Evolutionary conservation across 2,329 filamentous ascomycete species (phyloP), one percentile per base, ranked within the genome.

Genomic region (Simplicillium sp.): DNA sequence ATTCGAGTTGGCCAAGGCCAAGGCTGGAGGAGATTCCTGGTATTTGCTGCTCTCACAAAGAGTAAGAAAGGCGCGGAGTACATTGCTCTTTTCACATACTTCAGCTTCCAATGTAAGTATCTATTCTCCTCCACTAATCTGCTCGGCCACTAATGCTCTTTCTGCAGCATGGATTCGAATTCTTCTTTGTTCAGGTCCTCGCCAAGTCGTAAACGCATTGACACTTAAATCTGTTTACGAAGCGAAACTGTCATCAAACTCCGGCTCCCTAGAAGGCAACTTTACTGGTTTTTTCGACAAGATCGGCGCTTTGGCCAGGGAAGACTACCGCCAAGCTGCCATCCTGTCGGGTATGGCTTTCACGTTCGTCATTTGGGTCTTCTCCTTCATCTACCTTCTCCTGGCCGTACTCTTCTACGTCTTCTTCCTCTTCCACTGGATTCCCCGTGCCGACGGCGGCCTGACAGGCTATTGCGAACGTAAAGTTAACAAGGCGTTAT

Each of bases 311-410:
- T 73, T 97, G 29, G 84, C 85, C 25, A 69, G 81, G 13, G 68
- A 82, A 29, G 82, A 94, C 58, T 80, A 78, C 46, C 78, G 82
- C 48, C 87, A 95, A 60, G 86, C 85, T 2, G 65, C 92, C 45
- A 84, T 96, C 50, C 71, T 97, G 39, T 85, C 81, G 32, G 82
- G 87, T 61, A 97, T 97, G 92, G 66, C 88, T 47, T 97, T 95
- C 64, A 96, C 90, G 3, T 61, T 95, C 16, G 59, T 96, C 41
- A 78, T 97, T 50, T 97, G 90, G 90, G 71, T 88, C 12, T 80
- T 97, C 51, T 84, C 84, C 1, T 75, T 84, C 6, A 57, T 97
- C 2, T 80, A 76, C 34, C 70, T 97, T 38, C 65, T 90, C n/a
- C 56, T 85, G 9, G 87, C 86, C 0, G 67, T 80, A 16, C 53